Percentiles rank a stretch among this genome's conserved stretches.
These are phyloP conservation scores for Alternaria infectoria DNA, from an alignment of 2,329 filamentous ascomycete species.

Conservation along the genomic window DNA sequence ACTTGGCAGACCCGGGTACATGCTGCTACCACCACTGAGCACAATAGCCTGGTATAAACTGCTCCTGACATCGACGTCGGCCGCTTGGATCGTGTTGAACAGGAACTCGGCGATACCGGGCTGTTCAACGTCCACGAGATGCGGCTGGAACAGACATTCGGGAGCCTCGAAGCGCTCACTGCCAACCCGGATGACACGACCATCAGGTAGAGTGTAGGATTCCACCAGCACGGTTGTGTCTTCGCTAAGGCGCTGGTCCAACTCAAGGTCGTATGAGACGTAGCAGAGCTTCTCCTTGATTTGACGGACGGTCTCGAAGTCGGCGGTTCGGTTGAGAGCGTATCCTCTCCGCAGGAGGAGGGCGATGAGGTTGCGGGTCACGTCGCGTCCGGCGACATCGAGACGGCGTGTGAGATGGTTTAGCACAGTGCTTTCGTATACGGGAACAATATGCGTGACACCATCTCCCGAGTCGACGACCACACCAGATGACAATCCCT, in stretches of 20 bases:
- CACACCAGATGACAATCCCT: slow-evolving; percentile 85
- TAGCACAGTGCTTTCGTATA: slow-evolving; percentile 96
- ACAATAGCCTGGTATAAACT: slow-evolving; percentile 98
- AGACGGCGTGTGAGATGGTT: slow-evolving; percentile 94
- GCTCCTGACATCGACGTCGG: slow-evolving; percentile 91
- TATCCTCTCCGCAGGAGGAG: slow-evolving; percentile 93
- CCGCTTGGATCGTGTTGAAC: slow-evolving; percentile 97
- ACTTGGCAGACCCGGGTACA: slow-evolving; percentile 96
- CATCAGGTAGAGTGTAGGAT: slow-evolving; percentile 95
- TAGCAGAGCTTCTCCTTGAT: slow-evolving; percentile 99
- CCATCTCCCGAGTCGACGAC: slow-evolving; percentile 98
- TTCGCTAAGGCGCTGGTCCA: slow-evolving; percentile 94
- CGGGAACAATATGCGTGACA: slow-evolving; percentile 97
- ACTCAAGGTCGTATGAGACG: slow-evolving; percentile 95
- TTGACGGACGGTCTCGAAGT: slow-evolving; percentile 96
- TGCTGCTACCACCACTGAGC: slow-evolving; percentile 94
- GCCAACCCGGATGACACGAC: slow-evolving; percentile 92
- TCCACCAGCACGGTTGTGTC: slow-evolving; percentile 97
- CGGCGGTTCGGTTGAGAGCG: slow-evolving; percentile 94
- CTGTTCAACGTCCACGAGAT: slow-evolving; percentile 96
- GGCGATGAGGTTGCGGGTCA: slow-evolving; percentile 97
- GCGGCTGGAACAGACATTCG: slow-evolving; percentile 97
- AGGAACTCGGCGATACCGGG: slow-evolving; percentile 95
- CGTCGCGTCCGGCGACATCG: slow-evolving; percentile 94
- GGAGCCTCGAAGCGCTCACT: slow-evolving; percentile 98